phyloP scores from a whole-genome alignment of 331 rosid species.

The Dryas integrifolia region DNA sequence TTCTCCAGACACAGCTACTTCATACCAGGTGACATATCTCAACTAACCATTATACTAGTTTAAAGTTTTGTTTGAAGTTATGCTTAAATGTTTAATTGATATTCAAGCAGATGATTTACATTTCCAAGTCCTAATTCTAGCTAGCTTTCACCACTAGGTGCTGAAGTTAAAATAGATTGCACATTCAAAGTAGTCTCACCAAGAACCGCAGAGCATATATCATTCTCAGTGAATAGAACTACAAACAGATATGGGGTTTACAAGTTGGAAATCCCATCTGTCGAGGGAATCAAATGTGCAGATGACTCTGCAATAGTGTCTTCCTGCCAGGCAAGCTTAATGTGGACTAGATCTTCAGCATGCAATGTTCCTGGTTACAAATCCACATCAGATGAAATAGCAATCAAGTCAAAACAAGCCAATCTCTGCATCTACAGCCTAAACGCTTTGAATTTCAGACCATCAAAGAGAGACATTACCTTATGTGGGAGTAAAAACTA shows the following conservation, averaged over 20 bases:
- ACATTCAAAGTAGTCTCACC: constrained; percentile 63
- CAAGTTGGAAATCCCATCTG: constrained; percentile 78
- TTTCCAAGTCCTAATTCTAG: background rate
- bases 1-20: constrained; percentile 85
- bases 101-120: background rate
- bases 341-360: constrained; percentile 60
- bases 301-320: constrained; percentile 72
- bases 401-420: constrained; percentile 63
- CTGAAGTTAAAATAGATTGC: constrained; percentile 81
- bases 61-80: too few species aligned
- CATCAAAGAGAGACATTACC: constrained; percentile 49
- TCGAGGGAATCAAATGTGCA: constrained; percentile 90
- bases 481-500: constrained; percentile 56
- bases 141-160: constrained; percentile 43
- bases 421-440: constrained; percentile 89
- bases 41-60: background rate
- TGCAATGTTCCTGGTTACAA: constrained; percentile 87
- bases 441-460: constrained; percentile 78
- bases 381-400: constrained; percentile 65
- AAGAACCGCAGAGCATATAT: constrained; percentile 63
- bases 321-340: constrained; percentile 68
- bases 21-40: constrained; percentile 46
- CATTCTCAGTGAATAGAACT: constrained; percentile 81
- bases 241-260: constrained; percentile 71
- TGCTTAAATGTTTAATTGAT: background rate